Conservation (phyloP, 228 moss, liverwort and hornwort genomes). For the Sphagnum fallax region DNA sequence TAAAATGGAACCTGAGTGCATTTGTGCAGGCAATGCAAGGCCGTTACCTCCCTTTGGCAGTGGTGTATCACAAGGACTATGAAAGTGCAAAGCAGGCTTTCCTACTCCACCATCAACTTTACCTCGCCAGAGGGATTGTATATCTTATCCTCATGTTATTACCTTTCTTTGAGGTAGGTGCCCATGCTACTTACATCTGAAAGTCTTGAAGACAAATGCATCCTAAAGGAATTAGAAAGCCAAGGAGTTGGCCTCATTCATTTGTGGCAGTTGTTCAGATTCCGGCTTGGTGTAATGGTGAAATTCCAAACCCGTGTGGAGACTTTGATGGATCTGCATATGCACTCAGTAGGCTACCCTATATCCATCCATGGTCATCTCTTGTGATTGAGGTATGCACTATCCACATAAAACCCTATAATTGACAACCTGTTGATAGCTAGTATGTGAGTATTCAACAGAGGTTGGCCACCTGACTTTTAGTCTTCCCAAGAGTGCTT, state of each 20-base stretch:
- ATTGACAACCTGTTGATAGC: no score
- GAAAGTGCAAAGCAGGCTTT: slow-evolving; percentile 78
- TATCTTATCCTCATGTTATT: slow-evolving; percentile 52
- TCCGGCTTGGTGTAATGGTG: slow-evolving; percentile 67
- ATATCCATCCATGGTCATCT: slow-evolving; percentile 53
- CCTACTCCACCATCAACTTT: slow-evolving; percentile 72
- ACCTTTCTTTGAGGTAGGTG: slow-evolving; percentile 82
- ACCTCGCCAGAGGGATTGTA: slow-evolving; percentile 56
- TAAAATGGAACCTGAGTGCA: background rate
- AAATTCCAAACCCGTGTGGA: slow-evolving; percentile 61
- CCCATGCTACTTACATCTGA: background rate
- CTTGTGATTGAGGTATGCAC: slow-evolving; percentile 61
- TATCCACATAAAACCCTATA: no score
- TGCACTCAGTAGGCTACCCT: slow-evolving; percentile 61
- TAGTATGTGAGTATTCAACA: background rate
- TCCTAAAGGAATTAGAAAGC: background rate
- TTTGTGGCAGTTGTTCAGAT: slow-evolving; percentile 25
- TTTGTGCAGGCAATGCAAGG: slow-evolving; percentile 86
- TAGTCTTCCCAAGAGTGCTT: background rate
- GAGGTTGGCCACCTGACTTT: background rate
- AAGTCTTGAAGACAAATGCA: background rate
- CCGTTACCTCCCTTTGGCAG: slow-evolving; percentile 73
- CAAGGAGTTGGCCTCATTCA: background rate
- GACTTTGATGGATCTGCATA: slow-evolving; percentile 46
- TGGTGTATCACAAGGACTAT: slow-evolving; percentile 86